Evolutionary conservation across 331 rosid genomes (phyloP), one percentile per base, ranked within the genome.

Genomic region (Quercus tomentella): DNA sequence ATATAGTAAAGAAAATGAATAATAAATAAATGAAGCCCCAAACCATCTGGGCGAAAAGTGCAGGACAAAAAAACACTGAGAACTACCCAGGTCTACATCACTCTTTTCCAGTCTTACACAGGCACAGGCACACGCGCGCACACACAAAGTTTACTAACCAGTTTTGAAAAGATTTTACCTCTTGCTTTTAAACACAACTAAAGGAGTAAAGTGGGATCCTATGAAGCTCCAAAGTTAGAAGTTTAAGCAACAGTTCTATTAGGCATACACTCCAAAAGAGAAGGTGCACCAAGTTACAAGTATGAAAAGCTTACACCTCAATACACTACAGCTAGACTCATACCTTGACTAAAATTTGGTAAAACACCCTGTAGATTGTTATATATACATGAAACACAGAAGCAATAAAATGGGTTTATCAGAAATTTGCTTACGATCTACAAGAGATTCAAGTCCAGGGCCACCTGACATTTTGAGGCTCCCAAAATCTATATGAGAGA

Each of bases 381-480:
- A 37, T 4, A 79, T 14, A 57, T 35, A 21, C 22, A 31, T 20
- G 72, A 41, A 45, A 21, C 68, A 26, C 74, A 20, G 8, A 67
- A 31, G 35, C 12, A 57, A 43, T 71, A 30, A 61, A 21, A 78
- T 69, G 35, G 52, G 21, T 52, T 4, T 25, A 56, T 16, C 10
- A 56, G 58, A 18, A 79, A 61, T 77, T 76, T 56, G 58, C 94
- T 77, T 90, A 96, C 99, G 98, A 86, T 96, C 98, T 33, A 96
- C 99, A 37, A 96, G 96, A 72, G 99, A 85, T 89, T 96, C 99
- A 22, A 96, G 99, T 72, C 97, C 95, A 77, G 93, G 93, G 2
- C 96, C 96, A 61, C 83, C 81, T 9, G 97, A 88, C 99, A 96
- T 95, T 70, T 61, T 86, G 74, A 15, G 20, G 72, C 15, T 67